Evolutionary conservation across 768 basidiomycete species (phyloP).

Genomic region (Podaxis pistillaris): DNA sequence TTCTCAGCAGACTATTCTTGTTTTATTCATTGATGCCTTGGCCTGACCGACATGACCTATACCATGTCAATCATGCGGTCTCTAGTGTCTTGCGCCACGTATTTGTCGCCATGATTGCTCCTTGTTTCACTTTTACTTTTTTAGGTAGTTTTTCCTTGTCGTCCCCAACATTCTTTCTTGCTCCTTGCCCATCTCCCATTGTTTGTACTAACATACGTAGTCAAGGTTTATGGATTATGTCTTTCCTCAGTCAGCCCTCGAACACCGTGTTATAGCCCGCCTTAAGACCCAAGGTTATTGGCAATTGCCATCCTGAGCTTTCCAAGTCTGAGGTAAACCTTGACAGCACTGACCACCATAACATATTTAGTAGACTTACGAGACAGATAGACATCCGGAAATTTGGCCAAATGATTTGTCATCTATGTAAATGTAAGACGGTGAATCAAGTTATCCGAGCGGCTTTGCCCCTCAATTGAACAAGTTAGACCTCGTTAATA

Average conservation of each 20-base stretch:
- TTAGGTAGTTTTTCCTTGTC: slow-evolving; percentile 2
- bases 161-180: background rate
- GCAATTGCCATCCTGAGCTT: too few relatives aligned
- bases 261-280: too few relatives aligned
- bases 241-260: background rate
- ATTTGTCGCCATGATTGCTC: background rate
- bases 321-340: too few relatives aligned
- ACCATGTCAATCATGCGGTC: slow-evolving; percentile 9
- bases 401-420: too few relatives aligned
- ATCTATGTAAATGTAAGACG: too few relatives aligned
- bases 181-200: background rate
- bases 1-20: background rate
- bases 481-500: too few relatives aligned
- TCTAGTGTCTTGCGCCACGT: background rate
- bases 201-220: slow-evolving; percentile 13
- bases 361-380: too few relatives aligned
- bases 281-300: too few relatives aligned
- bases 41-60: background rate
- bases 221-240: background rate
- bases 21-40: background rate
- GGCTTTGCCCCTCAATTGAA: too few relatives aligned
- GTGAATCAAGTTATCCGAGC: too few relatives aligned
- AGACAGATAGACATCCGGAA: too few relatives aligned
- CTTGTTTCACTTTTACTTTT: background rate
- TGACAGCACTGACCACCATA: too few relatives aligned